Percentiles rank a stretch among this genome's conserved stretches.
Conservation (phyloP, 1,139 yeast species). For the Candida gigantensis region DNA sequence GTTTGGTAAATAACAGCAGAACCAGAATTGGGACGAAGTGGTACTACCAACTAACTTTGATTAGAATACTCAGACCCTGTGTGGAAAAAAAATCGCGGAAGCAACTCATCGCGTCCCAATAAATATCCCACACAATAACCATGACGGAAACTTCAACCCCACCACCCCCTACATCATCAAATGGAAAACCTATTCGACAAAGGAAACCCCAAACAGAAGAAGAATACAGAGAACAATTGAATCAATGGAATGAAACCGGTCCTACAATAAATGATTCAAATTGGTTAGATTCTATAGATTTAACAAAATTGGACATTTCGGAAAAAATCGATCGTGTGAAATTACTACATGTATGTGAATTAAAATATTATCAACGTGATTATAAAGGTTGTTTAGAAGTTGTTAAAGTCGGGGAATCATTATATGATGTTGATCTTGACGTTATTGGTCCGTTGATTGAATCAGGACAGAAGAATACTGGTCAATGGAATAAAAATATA, state of each 20-base stretch:
- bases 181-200: conserved; percentile 9
- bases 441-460: conserved; percentile 26
- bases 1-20: too few relatives aligned
- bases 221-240: conserved; percentile 47
- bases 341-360: conserved; percentile 47
- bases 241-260: conserved; percentile 46
- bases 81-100: too few relatives aligned
- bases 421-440: conserved; percentile 36
- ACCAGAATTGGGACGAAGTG: too few relatives aligned
- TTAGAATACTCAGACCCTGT: too few relatives aligned
- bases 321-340: conserved; percentile 37
- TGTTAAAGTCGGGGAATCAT: conserved; percentile 23
- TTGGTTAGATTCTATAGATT: conserved; percentile 40
- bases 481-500: conserved; percentile 24
- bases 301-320: conserved; percentile 23
- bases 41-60: too few relatives aligned
- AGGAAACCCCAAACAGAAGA: conserved; percentile 63
- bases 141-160: too few relatives aligned
- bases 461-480: conserved; percentile 28
- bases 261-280: conserved; percentile 50
- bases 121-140: too few relatives aligned
- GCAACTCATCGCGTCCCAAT: too few relatives aligned
- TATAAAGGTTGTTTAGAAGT: conserved; percentile 42
- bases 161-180: background rate
- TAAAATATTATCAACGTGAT: conserved; percentile 49